Conservation (phyloP, 108 stramenopile genomes). For the Skeletonema potamos region DNA sequence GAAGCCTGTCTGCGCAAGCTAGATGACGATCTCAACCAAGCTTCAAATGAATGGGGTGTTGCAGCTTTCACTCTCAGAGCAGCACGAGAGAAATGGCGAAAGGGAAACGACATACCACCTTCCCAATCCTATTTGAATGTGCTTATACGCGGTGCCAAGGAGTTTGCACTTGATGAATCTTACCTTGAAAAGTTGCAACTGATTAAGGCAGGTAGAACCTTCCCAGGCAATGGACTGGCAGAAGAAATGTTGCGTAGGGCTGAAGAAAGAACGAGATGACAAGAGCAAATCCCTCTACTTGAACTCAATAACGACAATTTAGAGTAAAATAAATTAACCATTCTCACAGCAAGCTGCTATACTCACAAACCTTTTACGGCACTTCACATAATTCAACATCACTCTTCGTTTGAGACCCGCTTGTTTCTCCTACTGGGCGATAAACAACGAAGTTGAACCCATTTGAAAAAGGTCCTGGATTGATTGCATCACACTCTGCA, state of each 20-base stretch:
- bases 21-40: constrained; percentile 2
- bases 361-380: background rate
- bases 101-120: constrained; percentile 45
- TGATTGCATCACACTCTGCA: constrained; percentile 56
- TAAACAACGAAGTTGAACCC: constrained; percentile 63
- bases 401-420: constrained; percentile 28
- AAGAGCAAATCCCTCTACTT: background rate
- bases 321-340: background rate
- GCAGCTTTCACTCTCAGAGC: constrained; percentile 59
- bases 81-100: constrained; percentile 15
- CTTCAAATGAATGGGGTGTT: constrained; percentile 21
- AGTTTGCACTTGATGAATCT: constrained; percentile 59
- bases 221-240: constrained; percentile 36
- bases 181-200: constrained; percentile 51
- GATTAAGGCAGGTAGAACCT: constrained; percentile 35
- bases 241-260: constrained; percentile 35
- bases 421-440: constrained; percentile 39
- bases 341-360: background rate
- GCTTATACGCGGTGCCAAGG: constrained; percentile 58
- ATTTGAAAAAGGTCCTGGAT: constrained; percentile 54
- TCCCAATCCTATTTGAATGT: constrained; percentile 68
- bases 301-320: background rate
- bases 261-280: background rate
- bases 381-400: constrained; percentile 54
- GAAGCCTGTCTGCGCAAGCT: constrained; percentile 4